Evolutionary conservation across 768 basidiomycete species (phyloP).

Genomic region (Pholiota conissans): DNA sequence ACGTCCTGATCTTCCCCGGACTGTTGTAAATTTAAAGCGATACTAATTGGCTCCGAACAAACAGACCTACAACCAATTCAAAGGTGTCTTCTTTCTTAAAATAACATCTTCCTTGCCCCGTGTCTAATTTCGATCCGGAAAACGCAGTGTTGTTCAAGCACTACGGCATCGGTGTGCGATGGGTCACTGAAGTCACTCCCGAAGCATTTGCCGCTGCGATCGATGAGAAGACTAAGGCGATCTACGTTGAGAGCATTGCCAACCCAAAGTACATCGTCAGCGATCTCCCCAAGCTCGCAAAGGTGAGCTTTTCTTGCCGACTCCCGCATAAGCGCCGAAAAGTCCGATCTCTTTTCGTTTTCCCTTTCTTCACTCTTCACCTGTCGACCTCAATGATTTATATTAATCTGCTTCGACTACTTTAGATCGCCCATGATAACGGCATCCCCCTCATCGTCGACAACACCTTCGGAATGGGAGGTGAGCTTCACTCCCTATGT

Average conservation of each 20-base stretch:
- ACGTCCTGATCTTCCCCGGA: neutral
- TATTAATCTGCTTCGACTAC: neutral
- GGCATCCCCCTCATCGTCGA: slow-evolving; percentile 80
- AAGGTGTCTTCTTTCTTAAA: slow-evolving; percentile 33
- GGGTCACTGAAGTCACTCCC: slow-evolving; percentile 56
- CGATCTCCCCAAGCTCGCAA: slow-evolving; percentile 68
- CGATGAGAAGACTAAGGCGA: slow-evolving; percentile 75
- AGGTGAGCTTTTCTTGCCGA: slow-evolving; percentile 42
- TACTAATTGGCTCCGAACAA: neutral
- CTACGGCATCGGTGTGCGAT: slow-evolving; percentile 65
- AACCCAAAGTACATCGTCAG: slow-evolving; percentile 73
- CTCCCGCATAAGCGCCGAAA: neutral
- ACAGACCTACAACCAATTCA: slow-evolving; percentile 72
- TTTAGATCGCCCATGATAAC: slow-evolving; percentile 66
- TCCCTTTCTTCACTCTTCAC: neutral
- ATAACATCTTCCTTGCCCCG: slow-evolving; percentile 4
- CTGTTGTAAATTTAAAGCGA: slow-evolving; percentile 35
- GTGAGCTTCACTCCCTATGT: slow-evolving; percentile 21
- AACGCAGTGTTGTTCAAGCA: slow-evolving; percentile 62
- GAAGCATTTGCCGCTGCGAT: slow-evolving; percentile 65
- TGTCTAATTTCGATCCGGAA: neutral
- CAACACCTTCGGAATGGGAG: slow-evolving; percentile 78
- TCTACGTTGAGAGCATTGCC: slow-evolving; percentile 77
- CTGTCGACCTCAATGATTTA: neutral
- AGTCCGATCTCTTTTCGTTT: neutral